These are phyloP conservation scores for Aureobasidium sp. DNA, from an alignment of 2,329 filamentous ascomycete species.

Conservation along the genomic window DNA sequence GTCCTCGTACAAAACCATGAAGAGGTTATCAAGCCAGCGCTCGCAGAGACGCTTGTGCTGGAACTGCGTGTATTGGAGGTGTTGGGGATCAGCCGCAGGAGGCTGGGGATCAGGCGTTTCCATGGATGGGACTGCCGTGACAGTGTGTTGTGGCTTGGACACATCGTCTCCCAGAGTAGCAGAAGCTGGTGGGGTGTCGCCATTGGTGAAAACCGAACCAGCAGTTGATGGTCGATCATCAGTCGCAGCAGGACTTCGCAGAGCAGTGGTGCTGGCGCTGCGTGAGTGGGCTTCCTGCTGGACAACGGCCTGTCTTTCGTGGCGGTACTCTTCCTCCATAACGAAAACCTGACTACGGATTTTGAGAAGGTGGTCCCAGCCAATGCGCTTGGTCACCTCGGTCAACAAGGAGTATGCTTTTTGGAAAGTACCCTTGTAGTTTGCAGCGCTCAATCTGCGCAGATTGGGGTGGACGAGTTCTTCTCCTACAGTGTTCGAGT, in stretches of 20 bases:
- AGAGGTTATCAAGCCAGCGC: conserved; percentile 94
- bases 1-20: conserved; percentile 99
- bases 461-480: conserved; percentile 85
- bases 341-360: conserved; percentile 97
- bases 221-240: conserved; percentile 29
- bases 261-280: conserved; percentile 71
- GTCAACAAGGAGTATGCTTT: conserved; percentile 91
- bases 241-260: conserved; percentile 53
- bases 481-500: conserved; percentile 69
- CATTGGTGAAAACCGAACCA: conserved; percentile 29
- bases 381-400: conserved; percentile 92
- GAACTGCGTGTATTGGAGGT: conserved; percentile 77
- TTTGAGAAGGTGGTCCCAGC: conserved; percentile 92
- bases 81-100: conserved; percentile 46
- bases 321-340: conserved; percentile 98
- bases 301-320: conserved; percentile 56
- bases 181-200: conserved; percentile 25
- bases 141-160: conserved; percentile 29
- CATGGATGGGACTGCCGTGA: conserved; percentile 27
- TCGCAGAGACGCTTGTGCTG: conserved; percentile 97
- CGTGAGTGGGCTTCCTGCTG: conserved; percentile 46
- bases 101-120: conserved; percentile 27
- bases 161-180: conserved; percentile 29
- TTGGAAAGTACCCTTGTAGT: conserved; percentile 91
- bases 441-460: conserved; percentile 75